phyloP scores from a whole-genome alignment of 2,329 filamentous ascomycete genomes.

The Talaromyces rugulosus region DNA sequence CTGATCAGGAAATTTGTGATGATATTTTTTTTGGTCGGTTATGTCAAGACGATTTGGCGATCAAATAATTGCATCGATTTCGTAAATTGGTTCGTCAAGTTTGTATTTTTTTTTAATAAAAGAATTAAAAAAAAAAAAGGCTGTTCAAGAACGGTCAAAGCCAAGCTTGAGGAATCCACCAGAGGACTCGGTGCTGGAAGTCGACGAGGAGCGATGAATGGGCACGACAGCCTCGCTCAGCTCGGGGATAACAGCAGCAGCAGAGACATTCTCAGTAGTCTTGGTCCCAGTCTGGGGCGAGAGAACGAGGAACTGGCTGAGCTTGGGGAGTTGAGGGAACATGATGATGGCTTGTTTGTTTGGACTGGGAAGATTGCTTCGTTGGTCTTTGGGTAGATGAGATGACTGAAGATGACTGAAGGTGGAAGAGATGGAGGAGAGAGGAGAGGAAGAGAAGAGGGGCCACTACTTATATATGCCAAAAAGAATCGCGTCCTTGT shows the following conservation, averaged over 20 bases:
- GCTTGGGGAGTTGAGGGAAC: constrained; percentile 12
- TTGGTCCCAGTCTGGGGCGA: constrained; percentile 6
- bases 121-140: neutral
- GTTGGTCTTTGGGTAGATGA: neutral
- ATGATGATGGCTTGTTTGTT: constrained; percentile 3
- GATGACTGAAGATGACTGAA: neutral
- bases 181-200: constrained; percentile 7
- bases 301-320: constrained; percentile 12
- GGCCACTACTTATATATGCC: neutral
- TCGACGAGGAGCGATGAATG: constrained; percentile 9
- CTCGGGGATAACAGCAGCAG: neutral
- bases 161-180: constrained; percentile 12
- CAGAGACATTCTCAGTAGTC: neutral
- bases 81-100: neutral
- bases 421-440: neutral
- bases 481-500: neutral
- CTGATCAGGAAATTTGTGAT: neutral
- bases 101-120: neutral
- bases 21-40: neutral
- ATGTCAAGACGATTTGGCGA: no score
- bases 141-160: constrained; percentile 10
- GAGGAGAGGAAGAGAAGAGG: neutral
- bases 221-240: neutral
- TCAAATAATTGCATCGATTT: no score
- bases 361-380: neutral